Evolutionary conservation across 208 protist genomes (phyloP).

Genomic region (Trichomonas tenax): DNA sequence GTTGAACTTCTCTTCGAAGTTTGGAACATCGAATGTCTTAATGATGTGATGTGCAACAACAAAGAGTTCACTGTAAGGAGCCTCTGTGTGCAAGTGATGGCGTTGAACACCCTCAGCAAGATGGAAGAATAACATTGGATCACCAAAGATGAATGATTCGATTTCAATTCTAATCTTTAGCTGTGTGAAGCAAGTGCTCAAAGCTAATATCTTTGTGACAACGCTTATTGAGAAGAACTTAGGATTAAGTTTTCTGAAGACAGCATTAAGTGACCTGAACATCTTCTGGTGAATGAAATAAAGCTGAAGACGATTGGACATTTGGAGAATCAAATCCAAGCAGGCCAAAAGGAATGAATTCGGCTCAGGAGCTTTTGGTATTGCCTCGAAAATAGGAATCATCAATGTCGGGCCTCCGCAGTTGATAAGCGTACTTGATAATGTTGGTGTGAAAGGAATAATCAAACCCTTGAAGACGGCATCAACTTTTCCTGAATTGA

Average conservation of each 20-base stretch:
- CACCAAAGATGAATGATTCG: background rate
- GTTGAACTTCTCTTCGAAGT: background rate
- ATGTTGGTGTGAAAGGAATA: background rate
- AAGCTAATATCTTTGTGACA: background rate
- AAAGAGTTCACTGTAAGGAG: background rate
- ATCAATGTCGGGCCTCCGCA: background rate
- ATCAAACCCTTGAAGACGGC: background rate
- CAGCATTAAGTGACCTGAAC: background rate
- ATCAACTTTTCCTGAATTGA: background rate
- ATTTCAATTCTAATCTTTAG: background rate
- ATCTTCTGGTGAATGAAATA: background rate
- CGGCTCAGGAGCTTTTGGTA: background rate
- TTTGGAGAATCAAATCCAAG: background rate
- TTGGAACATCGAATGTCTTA: background rate
- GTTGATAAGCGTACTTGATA: background rate
- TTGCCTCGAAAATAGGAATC: background rate
- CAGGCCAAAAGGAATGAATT: background rate
- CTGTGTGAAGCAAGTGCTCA: background rate
- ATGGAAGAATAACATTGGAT: background rate
- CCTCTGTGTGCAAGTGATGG: background rate
- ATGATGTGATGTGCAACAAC: background rate
- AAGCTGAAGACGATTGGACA: background rate
- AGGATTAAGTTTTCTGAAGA: background rate
- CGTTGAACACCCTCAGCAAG: too few species aligned
- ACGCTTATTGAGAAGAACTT: background rate